Evolutionary conservation across 2,329 filamentous ascomycete genomes (phyloP), one percentile per base, ranked within the genome.

Genomic region (Colletotrichum chlorophyti): DNA sequence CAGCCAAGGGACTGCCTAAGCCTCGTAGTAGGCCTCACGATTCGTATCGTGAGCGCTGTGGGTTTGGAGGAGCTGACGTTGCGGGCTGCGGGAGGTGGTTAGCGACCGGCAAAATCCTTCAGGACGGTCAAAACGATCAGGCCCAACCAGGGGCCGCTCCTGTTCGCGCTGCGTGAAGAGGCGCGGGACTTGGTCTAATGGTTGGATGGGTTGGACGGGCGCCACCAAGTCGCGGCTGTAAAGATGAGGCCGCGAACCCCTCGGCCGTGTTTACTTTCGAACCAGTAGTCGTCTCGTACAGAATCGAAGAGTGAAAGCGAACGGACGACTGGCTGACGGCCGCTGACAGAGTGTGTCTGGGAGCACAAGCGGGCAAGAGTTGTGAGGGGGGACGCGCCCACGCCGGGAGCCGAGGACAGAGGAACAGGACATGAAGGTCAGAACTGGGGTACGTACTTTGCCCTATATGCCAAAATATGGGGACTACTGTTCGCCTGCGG

Each of bases 171-270:
- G 29, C 41, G 19, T 60, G 26, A 38, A 45, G 57, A 45, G 45
- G 24, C 31, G 57, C 38, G 31, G 45, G 51, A 29, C 57, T 60
- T 60, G 37, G 37, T 27, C 23, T 11, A 34, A 45, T 57, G 57
- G 57, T 57, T 60, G 51, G 57, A 34, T 45, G 43, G 37, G 38
- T 45, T 37, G 32, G 21, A 34, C 57, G 57, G 51, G 52, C 57
- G 57, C 51, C 37, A 55, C 51, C 52, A 43, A 57, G 21, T 31
- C 51, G 57, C 57, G 45, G 57, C 31, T 35, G 38, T 55, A 14
- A 50, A 46, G 48, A 35, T 35, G 55, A 40, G 55, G 57, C 57
- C 57, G 51, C 57, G 43, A 59, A 40, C 27, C 41, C 12, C 43
- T 17, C 34, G 55, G 55, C 51, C 43, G 26, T 45, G 51, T 26